A percentile compares a stretch with the other conserved stretches of the same genome.
These are phyloP conservation scores for Penicillium decumbens DNA, from an alignment of 2,329 filamentous ascomycete genomes.

Conservation along the genomic window DNA sequence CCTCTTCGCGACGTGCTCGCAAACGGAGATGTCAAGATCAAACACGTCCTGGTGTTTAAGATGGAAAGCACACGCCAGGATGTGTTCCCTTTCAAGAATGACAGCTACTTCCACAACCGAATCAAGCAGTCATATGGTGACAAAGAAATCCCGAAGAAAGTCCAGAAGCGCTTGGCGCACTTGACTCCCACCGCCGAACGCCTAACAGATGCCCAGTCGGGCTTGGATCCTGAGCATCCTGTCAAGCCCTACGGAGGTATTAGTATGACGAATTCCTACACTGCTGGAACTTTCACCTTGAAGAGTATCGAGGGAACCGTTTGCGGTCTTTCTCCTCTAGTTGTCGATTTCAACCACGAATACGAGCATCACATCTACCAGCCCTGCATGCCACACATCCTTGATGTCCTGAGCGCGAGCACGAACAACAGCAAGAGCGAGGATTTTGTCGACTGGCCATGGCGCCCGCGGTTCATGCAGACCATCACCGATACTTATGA, in stretches of 20 bases:
- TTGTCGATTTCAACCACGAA: slow-evolving; percentile 43
- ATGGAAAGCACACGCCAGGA: slow-evolving; percentile 46
- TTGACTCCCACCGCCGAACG: slow-evolving; percentile 24
- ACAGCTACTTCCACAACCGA: slow-evolving; percentile 30
- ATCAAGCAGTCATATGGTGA: slow-evolving; percentile 36
- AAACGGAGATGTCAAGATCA: slow-evolving; percentile 33
- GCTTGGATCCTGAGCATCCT: slow-evolving; percentile 14
- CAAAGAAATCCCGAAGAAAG: slow-evolving; percentile 31
- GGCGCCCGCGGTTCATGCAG: slow-evolving; percentile 29
- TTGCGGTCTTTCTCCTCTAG: slow-evolving; percentile 40
- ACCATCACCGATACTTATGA: slow-evolving; percentile 29
- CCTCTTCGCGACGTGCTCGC: slow-evolving; percentile 19
- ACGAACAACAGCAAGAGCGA: slow-evolving; percentile 16
- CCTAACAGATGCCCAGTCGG: slow-evolving; percentile 20
- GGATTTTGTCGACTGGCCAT: slow-evolving; percentile 25
- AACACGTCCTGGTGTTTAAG: slow-evolving; percentile 41
- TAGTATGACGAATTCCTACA: slow-evolving; percentile 40
- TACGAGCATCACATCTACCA: slow-evolving; percentile 41
- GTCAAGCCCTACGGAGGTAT: slow-evolving; percentile 37
- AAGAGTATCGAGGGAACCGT: slow-evolving; percentile 43
- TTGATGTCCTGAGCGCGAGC: slow-evolving; percentile 19
- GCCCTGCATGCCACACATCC: slow-evolving; percentile 40
- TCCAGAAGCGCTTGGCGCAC: slow-evolving; percentile 20
- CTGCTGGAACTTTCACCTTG: slow-evolving; percentile 41
- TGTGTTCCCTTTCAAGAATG: slow-evolving; percentile 42